Conservation (phyloP, 1,139 yeast species). For the Zygotorulaspora mrakii region DNA sequence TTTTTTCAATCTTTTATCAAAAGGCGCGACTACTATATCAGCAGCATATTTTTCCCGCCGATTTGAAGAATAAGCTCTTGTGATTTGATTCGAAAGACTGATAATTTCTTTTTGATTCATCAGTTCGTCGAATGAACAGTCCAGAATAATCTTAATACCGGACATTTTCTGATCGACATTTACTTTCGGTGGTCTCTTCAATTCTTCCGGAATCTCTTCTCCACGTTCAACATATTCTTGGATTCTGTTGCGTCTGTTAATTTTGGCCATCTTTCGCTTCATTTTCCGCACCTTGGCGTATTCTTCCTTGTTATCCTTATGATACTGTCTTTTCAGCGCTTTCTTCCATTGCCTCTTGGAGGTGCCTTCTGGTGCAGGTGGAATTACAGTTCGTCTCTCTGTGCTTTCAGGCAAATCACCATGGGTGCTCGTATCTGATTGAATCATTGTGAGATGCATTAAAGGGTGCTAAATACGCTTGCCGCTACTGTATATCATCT, state of each 20-base stretch:
- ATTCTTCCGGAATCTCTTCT: conserved; percentile 38
- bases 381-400: conserved; percentile 18
- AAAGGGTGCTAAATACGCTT: too few relatives aligned
- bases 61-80: conserved; percentile 77
- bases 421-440: conserved; percentile 3
- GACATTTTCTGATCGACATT: conserved; percentile 43
- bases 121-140: conserved; percentile 85
- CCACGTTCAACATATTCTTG: conserved; percentile 38
- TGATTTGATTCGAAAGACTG: conserved; percentile 75
- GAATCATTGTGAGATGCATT: conserved; percentile 9
- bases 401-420: background rate
- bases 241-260: conserved; percentile 38
- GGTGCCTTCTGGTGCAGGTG: conserved; percentile 71
- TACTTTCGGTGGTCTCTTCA: conserved; percentile 38
- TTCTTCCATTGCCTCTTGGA: conserved; percentile 81
- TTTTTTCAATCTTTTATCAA: conserved; percentile 59
- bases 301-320: conserved; percentile 64
- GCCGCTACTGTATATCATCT: too few relatives aligned
- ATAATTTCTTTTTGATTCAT: conserved; percentile 80
- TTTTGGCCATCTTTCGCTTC: conserved; percentile 46
- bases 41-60: conserved; percentile 59
- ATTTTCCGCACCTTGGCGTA: conserved; percentile 50
- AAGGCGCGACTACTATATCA: conserved; percentile 58
- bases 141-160: conserved; percentile 59
- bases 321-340: conserved; percentile 52